Base-by-base conservation (phyloP, 768 basidiomycete genomes). In the Kwoniella sp. region DNA sequence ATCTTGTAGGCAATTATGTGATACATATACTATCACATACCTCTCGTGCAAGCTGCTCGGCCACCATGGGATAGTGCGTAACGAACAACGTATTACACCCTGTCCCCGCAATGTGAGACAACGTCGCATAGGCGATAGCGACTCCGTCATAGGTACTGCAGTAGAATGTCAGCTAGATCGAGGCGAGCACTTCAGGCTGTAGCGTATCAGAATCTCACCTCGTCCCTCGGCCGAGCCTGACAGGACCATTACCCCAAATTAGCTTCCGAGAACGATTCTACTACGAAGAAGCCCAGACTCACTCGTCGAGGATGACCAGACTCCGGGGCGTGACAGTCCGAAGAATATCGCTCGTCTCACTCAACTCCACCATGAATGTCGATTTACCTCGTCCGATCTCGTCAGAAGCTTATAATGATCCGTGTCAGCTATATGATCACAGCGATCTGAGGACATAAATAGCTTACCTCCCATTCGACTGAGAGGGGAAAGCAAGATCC, bases 281-380 rank as follows among this genome's bases (percentile, higher is more conserved):
- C n/a, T n/a, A n/a, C n/a, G 22, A 46, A 25, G 21, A 50, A 25
- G n/a, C 24, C 15, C 17, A 15, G 17, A 65, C 78, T 68, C 60
- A 79, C 71, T 84, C 83, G 72, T 99, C 95, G 2, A 97, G 83
- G 44, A 99, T 89, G 13, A 99, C 90, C 12, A 98, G 83, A 55
- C 90, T 92, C 29, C 84, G 84, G 2, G 83, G 78, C 0, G 91
- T 90, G 0, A 91, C 89, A 2, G 86, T 83, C 36, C 87, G 84
- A 15, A 98, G 80, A 60, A 97, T 93, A 71, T 96, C 91, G 70
- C 88, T 89, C 0, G 94, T 96, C 77, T 97, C 93, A 5, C 89
- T 84, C 84, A 98, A 88, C 80, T 99, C 95, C 2, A 97, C 91
- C 94, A 96, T 96, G 78, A 97, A 96, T 0, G 81, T 98, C 0